A percentile compares a stretch with the other conserved stretches of the same genome.
These are phyloP conservation scores for Fusarium sp. DNA, from an alignment of 2,329 filamentous ascomycete genomes.

Conservation along the genomic window DNA sequence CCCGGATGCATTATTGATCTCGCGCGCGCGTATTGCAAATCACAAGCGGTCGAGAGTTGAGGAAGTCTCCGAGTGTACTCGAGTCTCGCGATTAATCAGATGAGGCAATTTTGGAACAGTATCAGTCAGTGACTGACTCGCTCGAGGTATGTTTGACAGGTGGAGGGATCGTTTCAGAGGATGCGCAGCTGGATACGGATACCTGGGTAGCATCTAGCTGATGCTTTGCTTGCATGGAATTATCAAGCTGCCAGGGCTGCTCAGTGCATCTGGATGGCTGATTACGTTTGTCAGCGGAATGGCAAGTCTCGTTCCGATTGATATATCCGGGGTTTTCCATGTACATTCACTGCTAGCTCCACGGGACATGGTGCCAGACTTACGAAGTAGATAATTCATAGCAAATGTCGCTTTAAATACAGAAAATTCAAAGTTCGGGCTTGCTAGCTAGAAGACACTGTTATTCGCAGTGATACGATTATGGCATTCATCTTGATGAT, in stretches of 20 bases:
- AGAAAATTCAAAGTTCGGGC: background rate
- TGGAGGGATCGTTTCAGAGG: background rate
- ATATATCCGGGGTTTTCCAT: background rate
- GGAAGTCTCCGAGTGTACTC: background rate
- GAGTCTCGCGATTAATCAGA: background rate
- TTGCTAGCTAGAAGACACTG: too few relatives aligned
- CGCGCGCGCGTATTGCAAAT: conserved; percentile 24
- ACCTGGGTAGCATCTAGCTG: background rate
- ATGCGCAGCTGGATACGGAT: background rate
- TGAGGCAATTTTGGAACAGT: background rate
- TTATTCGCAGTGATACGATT: background rate
- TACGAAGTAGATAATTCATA: background rate
- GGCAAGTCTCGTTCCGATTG: background rate
- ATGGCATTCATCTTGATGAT: background rate
- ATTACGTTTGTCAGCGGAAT: background rate
- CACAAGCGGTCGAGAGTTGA: background rate
- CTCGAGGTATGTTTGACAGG: background rate
- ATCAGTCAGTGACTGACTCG: background rate
- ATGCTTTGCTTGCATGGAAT: background rate
- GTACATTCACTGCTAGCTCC: background rate
- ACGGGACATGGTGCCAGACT: background rate
- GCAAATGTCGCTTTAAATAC: too few relatives aligned
- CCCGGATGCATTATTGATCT: conserved; percentile 1
- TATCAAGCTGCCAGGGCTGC: background rate
- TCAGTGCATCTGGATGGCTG: background rate